Evolutionary conservation across 306 rosid species (phyloP).

Genomic region (Prunus armeniaca): DNA sequence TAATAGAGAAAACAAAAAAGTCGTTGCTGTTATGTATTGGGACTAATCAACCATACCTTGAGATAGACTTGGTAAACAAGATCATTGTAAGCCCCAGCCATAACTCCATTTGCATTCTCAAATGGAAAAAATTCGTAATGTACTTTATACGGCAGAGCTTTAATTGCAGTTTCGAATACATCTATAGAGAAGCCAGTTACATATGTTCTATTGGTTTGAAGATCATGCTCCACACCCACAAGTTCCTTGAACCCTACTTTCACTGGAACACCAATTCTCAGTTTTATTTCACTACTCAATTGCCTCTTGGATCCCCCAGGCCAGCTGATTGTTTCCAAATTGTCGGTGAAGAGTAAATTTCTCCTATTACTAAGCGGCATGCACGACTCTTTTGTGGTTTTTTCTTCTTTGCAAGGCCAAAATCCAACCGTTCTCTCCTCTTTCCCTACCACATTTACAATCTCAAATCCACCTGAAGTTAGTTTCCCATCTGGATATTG

Average conservation of each 20-base stretch:
- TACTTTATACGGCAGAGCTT: background rate
- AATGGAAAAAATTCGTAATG: background rate
- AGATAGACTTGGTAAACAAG: conserved; percentile 9
- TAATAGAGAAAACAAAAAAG: background rate
- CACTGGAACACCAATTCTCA: conserved; percentile 23
- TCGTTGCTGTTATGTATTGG: no score
- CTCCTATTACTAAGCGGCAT: background rate
- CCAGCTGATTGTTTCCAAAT: conserved; percentile 11
- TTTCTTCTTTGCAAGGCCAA: background rate
- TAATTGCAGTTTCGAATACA: conserved; percentile 16
- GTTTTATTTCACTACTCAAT: background rate
- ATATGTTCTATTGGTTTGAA: background rate
- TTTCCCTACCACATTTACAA: conserved; percentile 1
- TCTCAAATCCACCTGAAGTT: background rate
- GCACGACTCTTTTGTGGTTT: background rate
- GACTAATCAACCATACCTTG: background rate
- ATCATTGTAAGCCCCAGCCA: conserved; percentile 5
- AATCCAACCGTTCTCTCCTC: background rate
- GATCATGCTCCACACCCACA: background rate
- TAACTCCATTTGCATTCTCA: background rate
- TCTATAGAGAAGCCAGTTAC: conserved; percentile 21
- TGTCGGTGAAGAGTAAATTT: background rate
- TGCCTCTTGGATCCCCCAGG: background rate
- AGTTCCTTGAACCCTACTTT: conserved; percentile 8
- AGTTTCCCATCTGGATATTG: background rate